These are phyloP conservation scores for Mucor ambiguus DNA, from an alignment of 371 early-diverging fungal species.

Conservation along the genomic window DNA sequence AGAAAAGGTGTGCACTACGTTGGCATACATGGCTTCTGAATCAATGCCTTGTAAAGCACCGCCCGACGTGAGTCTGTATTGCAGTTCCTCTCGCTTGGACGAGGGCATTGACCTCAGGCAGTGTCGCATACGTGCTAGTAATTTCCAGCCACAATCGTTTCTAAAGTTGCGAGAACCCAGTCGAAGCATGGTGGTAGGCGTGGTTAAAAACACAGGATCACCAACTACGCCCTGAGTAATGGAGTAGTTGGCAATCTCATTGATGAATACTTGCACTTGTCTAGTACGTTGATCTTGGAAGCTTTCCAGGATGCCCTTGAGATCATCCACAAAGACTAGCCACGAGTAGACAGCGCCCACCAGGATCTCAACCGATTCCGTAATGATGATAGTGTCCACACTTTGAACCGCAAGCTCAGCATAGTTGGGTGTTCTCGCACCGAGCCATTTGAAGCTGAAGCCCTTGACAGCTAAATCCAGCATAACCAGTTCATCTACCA, in stretches of 20 bases:
- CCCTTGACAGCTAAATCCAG: constrained; percentile 58
- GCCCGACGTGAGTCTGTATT: constrained; percentile 49
- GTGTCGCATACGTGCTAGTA: constrained; percentile 73
- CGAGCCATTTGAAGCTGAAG: constrained; percentile 59
- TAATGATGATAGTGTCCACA: constrained; percentile 61
- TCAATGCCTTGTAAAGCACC: constrained; percentile 36
- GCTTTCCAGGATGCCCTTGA: constrained; percentile 55
- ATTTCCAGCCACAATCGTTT: constrained; percentile 78
- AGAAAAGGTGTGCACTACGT: constrained; percentile 54
- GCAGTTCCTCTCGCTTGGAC: constrained; percentile 41
- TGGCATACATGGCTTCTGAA: constrained; percentile 53
- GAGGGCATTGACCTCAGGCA: constrained; percentile 56
- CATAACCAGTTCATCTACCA: constrained; percentile 66
- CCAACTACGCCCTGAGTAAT: constrained; percentile 45
- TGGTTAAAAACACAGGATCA: constrained; percentile 74
- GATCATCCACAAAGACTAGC: constrained; percentile 70
- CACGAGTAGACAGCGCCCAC: constrained; percentile 75
- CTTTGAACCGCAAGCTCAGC: constrained; percentile 51
- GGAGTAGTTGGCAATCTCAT: constrained; percentile 64
- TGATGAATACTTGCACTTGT: constrained; percentile 65
- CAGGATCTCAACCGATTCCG: constrained; percentile 75
- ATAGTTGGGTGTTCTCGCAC: constrained; percentile 55
- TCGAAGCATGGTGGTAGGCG: constrained; percentile 74
- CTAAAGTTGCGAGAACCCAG: constrained; percentile 70
- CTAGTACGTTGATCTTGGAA: constrained; percentile 57